phyloP scores from a whole-genome alignment of 768 basidiomycete species.

The Roridomyces roridus region DNA sequence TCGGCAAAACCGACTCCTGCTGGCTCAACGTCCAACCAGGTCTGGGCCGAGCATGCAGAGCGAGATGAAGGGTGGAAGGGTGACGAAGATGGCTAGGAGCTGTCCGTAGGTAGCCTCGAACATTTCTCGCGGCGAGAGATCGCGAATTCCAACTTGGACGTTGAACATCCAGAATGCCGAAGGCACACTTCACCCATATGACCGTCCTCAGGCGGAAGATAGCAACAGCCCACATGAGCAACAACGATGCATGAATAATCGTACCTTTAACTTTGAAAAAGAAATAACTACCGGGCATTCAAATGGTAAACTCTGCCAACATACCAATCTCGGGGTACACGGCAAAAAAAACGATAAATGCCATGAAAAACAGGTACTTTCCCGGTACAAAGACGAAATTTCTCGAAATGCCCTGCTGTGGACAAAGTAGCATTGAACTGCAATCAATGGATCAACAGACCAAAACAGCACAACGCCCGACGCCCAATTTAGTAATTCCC shows the following conservation, averaged over 20 bases:
- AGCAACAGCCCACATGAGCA: not conserved
- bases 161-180: constrained; percentile 21
- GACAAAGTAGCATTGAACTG: too few relatives aligned
- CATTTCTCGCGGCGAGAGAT: constrained; percentile 6
- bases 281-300: too few relatives aligned
- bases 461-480: too few relatives aligned
- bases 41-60: constrained; percentile 7
- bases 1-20: too few relatives aligned
- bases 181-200: constrained; percentile 12
- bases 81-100: constrained; percentile 26
- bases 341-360: constrained; percentile 20
- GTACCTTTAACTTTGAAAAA: too few relatives aligned
- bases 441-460: too few relatives aligned
- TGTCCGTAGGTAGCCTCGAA: constrained; percentile 22
- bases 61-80: constrained; percentile 19
- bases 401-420: too few relatives aligned
- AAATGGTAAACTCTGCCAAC: too few relatives aligned
- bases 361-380: constrained; percentile 22
- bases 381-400: too few relatives aligned
- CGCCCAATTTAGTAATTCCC: too few relatives aligned
- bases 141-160: constrained; percentile 7
- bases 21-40: not conserved
- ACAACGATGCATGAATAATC: not conserved
- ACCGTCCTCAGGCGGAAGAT: not conserved
- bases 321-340: constrained; percentile 4